A percentile compares a stretch with the other conserved stretches of the same genome.
phyloP scores from a whole-genome alignment of 148 eudicot genomes.

The Chenopodium formosanum region DNA sequence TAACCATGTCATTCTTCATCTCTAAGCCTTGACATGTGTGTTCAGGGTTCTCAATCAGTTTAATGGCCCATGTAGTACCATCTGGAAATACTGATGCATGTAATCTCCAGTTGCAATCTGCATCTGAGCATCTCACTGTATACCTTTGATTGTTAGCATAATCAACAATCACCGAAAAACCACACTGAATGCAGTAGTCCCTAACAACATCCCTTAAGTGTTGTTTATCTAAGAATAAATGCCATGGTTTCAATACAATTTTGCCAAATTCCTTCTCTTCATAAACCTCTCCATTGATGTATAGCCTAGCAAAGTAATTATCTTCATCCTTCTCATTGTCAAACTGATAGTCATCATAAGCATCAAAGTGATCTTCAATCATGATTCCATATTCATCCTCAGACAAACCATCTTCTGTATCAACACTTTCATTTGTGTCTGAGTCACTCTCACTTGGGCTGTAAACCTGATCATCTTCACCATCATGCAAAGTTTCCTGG shows the following conservation, averaged over 20 bases:
- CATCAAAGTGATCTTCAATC: not conserved
- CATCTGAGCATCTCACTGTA: not conserved
- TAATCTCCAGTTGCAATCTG: not conserved
- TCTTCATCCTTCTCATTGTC: not conserved
- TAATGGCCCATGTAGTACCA: no score
- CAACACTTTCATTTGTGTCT: not conserved
- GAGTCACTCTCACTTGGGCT: no score
- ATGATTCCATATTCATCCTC: not conserved
- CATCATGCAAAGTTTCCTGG: no score
- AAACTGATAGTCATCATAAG: not conserved
- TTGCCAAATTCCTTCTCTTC: not conserved
- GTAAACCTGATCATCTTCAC: not conserved
- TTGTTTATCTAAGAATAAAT: not conserved
- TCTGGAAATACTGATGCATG: not conserved
- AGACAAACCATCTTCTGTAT: not conserved
- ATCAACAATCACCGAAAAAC: not conserved
- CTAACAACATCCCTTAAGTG: constrained; percentile 7
- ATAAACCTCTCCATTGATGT: constrained; percentile 7
- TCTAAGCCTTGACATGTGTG: no score
- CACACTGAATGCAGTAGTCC: constrained; percentile 7
- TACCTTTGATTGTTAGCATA: not conserved
- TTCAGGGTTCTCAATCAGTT: no score
- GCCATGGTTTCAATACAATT: not conserved
- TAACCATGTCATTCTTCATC: no score
- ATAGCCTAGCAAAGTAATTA: not conserved